phyloP scores from a whole-genome alignment of 345 rosid genomes.

The Eucalyptus polyanthemos region DNA sequence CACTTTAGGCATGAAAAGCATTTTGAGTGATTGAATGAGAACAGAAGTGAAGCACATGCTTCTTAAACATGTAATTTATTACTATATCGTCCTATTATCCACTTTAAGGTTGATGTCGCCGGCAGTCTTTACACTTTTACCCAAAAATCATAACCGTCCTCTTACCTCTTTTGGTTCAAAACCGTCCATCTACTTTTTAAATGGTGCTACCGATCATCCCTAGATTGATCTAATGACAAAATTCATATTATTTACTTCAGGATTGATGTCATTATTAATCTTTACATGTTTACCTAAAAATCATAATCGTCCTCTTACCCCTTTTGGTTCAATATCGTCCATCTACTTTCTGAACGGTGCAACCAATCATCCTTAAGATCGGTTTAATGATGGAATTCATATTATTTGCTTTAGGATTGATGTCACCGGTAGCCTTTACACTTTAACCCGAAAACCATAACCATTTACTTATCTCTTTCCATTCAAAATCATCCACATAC shows the following conservation, averaged over 20 bases:
- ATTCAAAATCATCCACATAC: not conserved
- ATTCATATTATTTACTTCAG: not conserved
- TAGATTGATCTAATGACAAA: not conserved
- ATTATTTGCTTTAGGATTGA: not conserved
- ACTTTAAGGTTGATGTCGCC: not conserved
- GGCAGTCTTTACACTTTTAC: not conserved
- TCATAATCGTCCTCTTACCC: not conserved
- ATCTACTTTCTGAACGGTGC: not conserved
- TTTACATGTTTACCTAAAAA: not conserved
- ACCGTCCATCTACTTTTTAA: not conserved
- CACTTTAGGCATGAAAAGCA: not conserved
- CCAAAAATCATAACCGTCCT: not conserved
- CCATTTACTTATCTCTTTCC: accelerated
- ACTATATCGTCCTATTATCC: not conserved
- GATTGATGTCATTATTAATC: not conserved
- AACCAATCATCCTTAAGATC: not conserved
- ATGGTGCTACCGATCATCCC: not conserved
- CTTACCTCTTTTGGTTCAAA: not conserved
- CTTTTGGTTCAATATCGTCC: not conserved
- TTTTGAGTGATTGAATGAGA: not conserved
- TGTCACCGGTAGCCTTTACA: not conserved
- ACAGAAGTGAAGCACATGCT: not conserved
- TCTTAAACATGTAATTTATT: not conserved
- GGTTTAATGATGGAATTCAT: not conserved
- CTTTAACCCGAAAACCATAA: not conserved